Percentiles rank a stretch among this genome's conserved stretches.
Evolutionary conservation across 306 rosid genomes (phyloP).

Genomic region (Dalbergia cochinchinensis): DNA sequence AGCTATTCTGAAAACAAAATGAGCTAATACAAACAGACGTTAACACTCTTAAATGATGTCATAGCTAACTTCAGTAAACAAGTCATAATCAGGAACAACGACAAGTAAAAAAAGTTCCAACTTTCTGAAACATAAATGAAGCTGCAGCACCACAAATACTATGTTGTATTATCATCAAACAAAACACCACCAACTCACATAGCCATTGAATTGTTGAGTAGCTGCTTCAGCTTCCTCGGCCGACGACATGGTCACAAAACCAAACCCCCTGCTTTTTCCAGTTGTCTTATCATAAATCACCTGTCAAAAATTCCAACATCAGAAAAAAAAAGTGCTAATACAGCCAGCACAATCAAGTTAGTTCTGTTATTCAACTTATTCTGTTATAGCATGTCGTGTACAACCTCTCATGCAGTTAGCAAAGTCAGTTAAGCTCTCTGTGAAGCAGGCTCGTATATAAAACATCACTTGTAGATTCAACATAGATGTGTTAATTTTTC

Average conservation of each 20-base stretch:
- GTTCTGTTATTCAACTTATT: no score
- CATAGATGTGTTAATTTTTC: no score
- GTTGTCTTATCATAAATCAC: conserved; percentile 90
- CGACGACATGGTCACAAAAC: conserved; percentile 92
- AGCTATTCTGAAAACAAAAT: neutral
- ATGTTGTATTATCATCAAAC: neutral
- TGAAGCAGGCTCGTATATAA: no score
- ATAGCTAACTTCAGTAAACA: conserved; percentile 6
- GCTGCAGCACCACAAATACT: neutral
- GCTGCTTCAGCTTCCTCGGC: conserved; percentile 78
- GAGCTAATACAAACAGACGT: conserved; percentile 23
- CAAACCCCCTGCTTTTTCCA: conserved; percentile 96
- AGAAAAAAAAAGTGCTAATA: neutral
- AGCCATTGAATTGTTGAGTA: conserved; percentile 85
- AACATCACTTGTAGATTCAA: no score
- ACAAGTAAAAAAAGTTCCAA: neutral
- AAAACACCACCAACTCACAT: conserved; percentile 64
- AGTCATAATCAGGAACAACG: neutral
- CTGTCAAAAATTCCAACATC: conserved; percentile 45
- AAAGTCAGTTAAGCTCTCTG: no score
- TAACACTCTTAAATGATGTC: neutral
- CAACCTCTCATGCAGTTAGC: no score
- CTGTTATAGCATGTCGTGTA: no score
- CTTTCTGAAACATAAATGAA: no score
- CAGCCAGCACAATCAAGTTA: no score